Evolutionary conservation across 2,329 filamentous ascomycete genomes (phyloP).

Genomic region (Thermothelomyces thermophilus): DNA sequence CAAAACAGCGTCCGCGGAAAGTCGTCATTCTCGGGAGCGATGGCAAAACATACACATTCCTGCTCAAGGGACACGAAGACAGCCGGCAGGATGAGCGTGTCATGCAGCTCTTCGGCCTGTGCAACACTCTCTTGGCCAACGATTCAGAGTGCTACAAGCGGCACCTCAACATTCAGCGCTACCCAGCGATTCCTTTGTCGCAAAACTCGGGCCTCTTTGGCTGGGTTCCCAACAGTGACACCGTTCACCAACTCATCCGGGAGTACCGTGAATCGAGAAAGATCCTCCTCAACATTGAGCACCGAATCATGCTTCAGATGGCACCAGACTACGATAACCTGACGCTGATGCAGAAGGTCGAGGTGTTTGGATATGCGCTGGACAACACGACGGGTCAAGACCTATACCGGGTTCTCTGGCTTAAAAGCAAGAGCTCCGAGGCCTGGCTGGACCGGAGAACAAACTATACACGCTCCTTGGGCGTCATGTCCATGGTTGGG

Average conservation of each 20-base stretch:
- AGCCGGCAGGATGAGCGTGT: constrained; percentile 98
- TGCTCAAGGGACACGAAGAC: constrained; percentile 98
- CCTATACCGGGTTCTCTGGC: constrained; percentile 93
- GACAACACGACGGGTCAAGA: constrained; percentile 99
- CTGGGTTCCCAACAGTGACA: constrained; percentile 97
- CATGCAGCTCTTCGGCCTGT: constrained; percentile 97
- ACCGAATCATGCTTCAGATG: constrained; percentile 99
- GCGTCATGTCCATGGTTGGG: constrained; percentile 99
- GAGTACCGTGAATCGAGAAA: constrained; percentile 96
- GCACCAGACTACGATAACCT: constrained; percentile 98
- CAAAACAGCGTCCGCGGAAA: constrained; percentile 91
- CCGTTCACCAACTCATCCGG: constrained; percentile 89
- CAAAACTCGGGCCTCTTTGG: constrained; percentile 93
- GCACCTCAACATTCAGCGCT: constrained; percentile 92
- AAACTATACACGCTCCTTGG: constrained; percentile 96
- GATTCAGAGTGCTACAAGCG: constrained; percentile 97
- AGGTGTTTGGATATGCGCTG: constrained; percentile 97
- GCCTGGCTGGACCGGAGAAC: constrained; percentile 95
- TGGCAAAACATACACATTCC: constrained; percentile 77
- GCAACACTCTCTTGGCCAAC: constrained; percentile 88
- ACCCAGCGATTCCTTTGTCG: constrained; percentile 92
- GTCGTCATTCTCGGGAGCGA: constrained; percentile 85
- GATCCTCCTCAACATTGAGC: constrained; percentile 97
- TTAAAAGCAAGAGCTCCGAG: constrained; percentile 97
- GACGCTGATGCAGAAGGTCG: constrained; percentile 98